Evolutionary conservation across 345 rosid species (phyloP).

Genomic region (Garcia nutans): DNA sequence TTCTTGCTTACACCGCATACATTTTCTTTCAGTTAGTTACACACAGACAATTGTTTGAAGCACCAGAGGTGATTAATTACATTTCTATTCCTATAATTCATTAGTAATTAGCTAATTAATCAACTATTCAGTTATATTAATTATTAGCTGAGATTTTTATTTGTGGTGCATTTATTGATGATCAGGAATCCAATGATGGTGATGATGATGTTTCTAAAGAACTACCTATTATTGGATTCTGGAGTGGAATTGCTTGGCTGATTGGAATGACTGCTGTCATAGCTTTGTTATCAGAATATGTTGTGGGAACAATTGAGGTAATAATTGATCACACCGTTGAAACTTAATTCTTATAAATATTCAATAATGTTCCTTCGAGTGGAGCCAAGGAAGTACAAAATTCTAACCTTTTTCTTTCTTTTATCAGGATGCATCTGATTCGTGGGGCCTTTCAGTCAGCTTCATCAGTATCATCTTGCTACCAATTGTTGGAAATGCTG

Average conservation of each 20-base stretch:
- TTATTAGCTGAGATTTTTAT: too few relatives aligned
- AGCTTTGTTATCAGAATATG: conserved; percentile 73
- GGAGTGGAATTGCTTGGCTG: conserved; percentile 84
- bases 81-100: background rate
- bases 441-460: conserved; percentile 90
- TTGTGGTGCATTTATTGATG: background rate
- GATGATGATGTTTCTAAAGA: conserved; percentile 49
- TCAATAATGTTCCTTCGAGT: too few relatives aligned
- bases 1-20: conserved; percentile 68
- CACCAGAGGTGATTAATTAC: conserved; percentile 36
- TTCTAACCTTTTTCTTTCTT: background rate
- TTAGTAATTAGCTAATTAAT: too few relatives aligned
- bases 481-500: conserved; percentile 93
- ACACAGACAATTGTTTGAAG: conserved; percentile 68
- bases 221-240: conserved; percentile 66
- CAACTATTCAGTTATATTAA: too few relatives aligned
- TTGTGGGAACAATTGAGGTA: conserved; percentile 85
- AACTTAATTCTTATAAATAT: too few relatives aligned
- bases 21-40: conserved; percentile 78
- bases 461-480: conserved; percentile 85
- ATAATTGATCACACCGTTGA: background rate
- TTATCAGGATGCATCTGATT: conserved; percentile 67
- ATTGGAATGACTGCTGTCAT: conserved; percentile 75
- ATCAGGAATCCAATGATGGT: conserved; percentile 46
- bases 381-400: background rate